Conservation (phyloP, 1,139 yeast species). For the Schizosaccharomyces versatilis region DNA sequence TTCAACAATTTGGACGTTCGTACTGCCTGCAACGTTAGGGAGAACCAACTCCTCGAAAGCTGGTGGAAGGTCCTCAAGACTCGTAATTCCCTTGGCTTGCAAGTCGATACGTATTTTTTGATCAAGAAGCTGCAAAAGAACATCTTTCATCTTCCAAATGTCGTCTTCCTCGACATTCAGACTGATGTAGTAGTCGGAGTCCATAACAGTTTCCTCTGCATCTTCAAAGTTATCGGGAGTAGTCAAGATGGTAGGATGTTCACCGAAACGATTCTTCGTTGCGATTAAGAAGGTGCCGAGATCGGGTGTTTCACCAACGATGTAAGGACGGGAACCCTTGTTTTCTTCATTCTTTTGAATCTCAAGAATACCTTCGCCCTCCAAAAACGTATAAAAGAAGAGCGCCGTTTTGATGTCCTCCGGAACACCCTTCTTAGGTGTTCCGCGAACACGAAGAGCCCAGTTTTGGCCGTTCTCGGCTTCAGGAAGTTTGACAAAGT, state of each 20-base stretch:
- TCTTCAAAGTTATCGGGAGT: constrained; percentile 15
- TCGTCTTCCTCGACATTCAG: constrained; percentile 49
- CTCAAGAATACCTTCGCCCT: constrained; percentile 26
- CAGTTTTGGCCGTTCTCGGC: constrained; percentile 28
- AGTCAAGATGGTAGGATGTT: not conserved
- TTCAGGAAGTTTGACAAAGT: constrained; percentile 51
- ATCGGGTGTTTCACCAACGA: constrained; percentile 18
- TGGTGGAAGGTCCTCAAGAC: constrained; percentile 17
- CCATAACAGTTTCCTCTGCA: constrained; percentile 23
- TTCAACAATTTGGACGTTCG: constrained; percentile 63
- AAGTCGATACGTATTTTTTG: constrained; percentile 38
- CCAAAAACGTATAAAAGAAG: constrained; percentile 58
- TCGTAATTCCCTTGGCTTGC: constrained; percentile 19
- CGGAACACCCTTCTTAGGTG: constrained; percentile 8
- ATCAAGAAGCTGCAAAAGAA: constrained; percentile 45
- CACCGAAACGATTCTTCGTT: constrained; percentile 16
- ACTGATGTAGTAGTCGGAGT: constrained; percentile 31
- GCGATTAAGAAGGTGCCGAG: constrained; percentile 19
- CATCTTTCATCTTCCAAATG: constrained; percentile 62
- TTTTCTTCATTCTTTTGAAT: constrained; percentile 14
- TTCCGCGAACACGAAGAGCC: constrained; percentile 14
- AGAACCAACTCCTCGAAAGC: constrained; percentile 27
- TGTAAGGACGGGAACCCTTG: constrained; percentile 19
- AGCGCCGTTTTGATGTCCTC: constrained; percentile 27
- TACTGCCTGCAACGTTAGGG: constrained; percentile 42